phyloP scores from a whole-genome alignment of 495 filamentous ascomycete species.

The Aspergillus saccharolyticus region DNA sequence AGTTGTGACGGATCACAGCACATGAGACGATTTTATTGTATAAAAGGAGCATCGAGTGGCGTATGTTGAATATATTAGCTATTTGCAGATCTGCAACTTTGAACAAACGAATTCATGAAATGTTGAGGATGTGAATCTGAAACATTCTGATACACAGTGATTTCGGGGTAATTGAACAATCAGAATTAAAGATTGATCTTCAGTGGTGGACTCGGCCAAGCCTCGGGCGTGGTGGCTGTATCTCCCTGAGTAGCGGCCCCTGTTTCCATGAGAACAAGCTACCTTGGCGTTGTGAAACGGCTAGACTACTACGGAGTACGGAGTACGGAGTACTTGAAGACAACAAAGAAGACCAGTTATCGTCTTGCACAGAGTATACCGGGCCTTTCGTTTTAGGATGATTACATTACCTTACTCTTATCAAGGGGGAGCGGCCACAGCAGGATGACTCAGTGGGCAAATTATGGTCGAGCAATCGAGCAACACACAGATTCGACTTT shows the following conservation, averaged over 20 bases:
- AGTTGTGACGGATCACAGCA: neutral
- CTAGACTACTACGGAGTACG: neutral
- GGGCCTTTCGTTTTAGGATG: too few species aligned
- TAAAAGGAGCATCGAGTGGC: slow-evolving; percentile 1
- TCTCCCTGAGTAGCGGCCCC: neutral
- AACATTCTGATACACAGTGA: neutral
- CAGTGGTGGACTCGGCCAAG: neutral
- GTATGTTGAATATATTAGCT: neutral
- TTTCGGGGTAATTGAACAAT: neutral
- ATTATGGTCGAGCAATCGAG: neutral
- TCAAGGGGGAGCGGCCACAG: too few species aligned
- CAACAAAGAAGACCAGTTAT: too few species aligned
- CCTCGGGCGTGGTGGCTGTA: neutral
- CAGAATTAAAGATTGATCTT: neutral
- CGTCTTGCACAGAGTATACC: too few species aligned
- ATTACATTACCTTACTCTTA: too few species aligned
- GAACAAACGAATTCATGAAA: neutral
- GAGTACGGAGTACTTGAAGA: too few species aligned
- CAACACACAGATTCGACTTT: neutral
- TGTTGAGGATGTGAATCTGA: neutral
- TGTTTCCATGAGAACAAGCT: slow-evolving; percentile 3
- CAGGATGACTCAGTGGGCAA: neutral
- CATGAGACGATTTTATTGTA: neutral
- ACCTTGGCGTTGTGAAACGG: neutral
- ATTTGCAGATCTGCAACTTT: neutral